These are phyloP conservation scores for Periconia macrospinosa DNA, from an alignment of 2,329 filamentous ascomycete species.

Conservation along the genomic window DNA sequence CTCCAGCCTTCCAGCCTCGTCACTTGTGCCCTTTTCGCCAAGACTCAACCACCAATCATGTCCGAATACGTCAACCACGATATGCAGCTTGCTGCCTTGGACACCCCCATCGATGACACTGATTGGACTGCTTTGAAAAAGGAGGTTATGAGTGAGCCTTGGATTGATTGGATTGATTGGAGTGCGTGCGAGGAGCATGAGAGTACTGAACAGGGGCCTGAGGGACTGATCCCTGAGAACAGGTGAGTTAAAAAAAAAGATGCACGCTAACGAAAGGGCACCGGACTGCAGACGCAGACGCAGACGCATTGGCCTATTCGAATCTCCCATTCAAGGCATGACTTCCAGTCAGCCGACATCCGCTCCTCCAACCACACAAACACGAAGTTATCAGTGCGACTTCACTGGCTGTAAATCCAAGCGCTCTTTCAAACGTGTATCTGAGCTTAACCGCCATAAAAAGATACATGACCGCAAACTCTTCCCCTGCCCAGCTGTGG, in stretches of 20 bases:
- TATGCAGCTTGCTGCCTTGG: background rate
- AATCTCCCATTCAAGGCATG: too few species aligned
- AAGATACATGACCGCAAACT: constrained; percentile 1
- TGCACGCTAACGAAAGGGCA: background rate
- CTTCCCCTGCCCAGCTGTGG: constrained; percentile 5
- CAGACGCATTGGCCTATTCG: too few species aligned
- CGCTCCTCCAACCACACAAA: too few species aligned
- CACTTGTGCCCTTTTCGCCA: background rate
- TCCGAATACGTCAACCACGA: background rate
- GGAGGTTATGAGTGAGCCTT: background rate
- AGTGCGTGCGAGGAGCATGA: background rate
- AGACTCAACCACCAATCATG: background rate
- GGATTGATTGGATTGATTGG: background rate
- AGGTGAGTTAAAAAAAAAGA: background rate
- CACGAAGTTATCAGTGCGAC: background rate
- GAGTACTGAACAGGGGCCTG: background rate
- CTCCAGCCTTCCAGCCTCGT: background rate
- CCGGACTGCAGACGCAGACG: too few species aligned
- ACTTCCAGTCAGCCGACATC: too few species aligned
- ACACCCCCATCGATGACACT: background rate
- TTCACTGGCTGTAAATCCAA: background rate
- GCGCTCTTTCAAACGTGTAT: constrained; percentile 9
- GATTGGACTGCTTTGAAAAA: background rate
- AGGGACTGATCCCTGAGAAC: background rate
- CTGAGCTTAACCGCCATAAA: constrained; percentile 9